Evolutionary conservation across 2,329 filamentous ascomycete species (phyloP).

Genomic region (Camillea tinctor): DNA sequence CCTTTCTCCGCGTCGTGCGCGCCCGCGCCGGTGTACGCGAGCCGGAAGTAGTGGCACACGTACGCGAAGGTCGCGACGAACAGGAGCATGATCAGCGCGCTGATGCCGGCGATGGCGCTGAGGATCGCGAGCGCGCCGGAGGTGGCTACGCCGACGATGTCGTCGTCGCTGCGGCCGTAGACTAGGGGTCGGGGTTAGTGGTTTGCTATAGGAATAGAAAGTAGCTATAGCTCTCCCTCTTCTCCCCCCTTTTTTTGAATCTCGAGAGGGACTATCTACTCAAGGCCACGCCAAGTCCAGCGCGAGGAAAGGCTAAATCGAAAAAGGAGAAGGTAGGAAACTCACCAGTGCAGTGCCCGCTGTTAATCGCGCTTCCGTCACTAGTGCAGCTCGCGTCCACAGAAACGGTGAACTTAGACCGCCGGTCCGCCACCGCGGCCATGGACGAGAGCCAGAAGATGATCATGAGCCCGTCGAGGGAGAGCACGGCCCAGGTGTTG

Average conservation of each 20-base stretch:
- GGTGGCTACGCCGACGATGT: conserved; percentile 33
- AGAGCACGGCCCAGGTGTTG: conserved; percentile 44
- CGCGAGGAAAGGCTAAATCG: too few relatives aligned
- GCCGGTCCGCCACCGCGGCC: conserved; percentile 39
- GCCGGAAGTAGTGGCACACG: conserved; percentile 33
- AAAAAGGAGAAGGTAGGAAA: too few relatives aligned
- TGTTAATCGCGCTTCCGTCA: conserved; percentile 41
- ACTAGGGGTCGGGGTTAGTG: too few relatives aligned
- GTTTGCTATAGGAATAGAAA: too few relatives aligned
- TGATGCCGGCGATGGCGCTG: conserved; percentile 42
- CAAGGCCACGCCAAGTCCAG: too few relatives aligned
- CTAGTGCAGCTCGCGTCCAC: conserved; percentile 33
- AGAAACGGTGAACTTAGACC: conserved; percentile 35
- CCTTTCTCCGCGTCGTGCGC: conserved; percentile 26
- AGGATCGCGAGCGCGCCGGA: conserved; percentile 36
- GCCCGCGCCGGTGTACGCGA: conserved; percentile 17
- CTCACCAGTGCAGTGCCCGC: conserved; percentile 33
- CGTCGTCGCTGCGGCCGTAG: conserved; percentile 17
- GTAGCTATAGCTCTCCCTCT: too few relatives aligned
- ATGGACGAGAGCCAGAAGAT: conserved; percentile 48
- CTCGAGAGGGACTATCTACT: too few relatives aligned
- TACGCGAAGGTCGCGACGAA: conserved; percentile 33
- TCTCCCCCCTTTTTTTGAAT: too few relatives aligned
- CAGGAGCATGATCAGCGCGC: conserved; percentile 38
- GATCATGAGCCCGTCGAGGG: conserved; percentile 43